Percentiles rank a stretch among this genome's conserved stretches.
Conservation (phyloP, 306 rosid species). For the Prunus armeniaca region DNA sequence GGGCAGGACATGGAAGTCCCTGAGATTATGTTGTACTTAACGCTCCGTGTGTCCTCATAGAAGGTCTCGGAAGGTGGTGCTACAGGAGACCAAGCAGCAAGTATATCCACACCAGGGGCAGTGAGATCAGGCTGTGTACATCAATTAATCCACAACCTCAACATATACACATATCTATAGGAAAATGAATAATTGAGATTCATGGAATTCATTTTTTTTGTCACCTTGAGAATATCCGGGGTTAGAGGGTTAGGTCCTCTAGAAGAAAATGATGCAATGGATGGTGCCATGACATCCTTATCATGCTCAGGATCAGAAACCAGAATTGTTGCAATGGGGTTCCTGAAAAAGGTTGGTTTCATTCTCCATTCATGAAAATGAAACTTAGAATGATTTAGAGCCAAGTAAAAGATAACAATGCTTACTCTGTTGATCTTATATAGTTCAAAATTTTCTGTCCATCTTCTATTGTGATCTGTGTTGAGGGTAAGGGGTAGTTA, state of each 20-base stretch:
- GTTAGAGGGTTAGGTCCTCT: constrained; percentile 20
- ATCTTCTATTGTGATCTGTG: constrained; percentile 13
- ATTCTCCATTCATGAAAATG: neutral
- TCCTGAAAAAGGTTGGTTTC: neutral
- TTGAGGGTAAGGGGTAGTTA: constrained; percentile 4
- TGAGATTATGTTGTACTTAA: constrained; percentile 20
- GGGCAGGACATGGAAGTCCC: constrained; percentile 38
- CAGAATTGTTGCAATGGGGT: constrained; percentile 22
- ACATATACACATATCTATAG: neutral
- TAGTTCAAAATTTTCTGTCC: constrained; percentile 10
- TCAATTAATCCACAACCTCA: neutral
- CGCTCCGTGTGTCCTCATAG: constrained; percentile 12
- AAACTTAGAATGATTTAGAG: neutral
- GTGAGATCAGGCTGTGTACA: constrained; percentile 31
- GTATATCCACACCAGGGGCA: constrained; percentile 31
- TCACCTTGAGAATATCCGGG: constrained; percentile 34
- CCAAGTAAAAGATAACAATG: too few relatives aligned
- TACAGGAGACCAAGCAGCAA: constrained; percentile 34
- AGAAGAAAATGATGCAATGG: constrained; percentile 17
- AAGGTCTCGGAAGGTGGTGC: constrained; percentile 1
- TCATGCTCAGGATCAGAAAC: constrained; percentile 2
- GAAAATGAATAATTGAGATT: too few relatives aligned
- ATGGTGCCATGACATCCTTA: constrained; percentile 12
- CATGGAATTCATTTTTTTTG: neutral
- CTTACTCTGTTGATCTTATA: constrained; percentile 23